Percentiles rank a stretch among this genome's conserved stretches.
Evolutionary conservation across 495 filamentous ascomycete genomes (phyloP).

Genomic region (Xylaria curta): DNA sequence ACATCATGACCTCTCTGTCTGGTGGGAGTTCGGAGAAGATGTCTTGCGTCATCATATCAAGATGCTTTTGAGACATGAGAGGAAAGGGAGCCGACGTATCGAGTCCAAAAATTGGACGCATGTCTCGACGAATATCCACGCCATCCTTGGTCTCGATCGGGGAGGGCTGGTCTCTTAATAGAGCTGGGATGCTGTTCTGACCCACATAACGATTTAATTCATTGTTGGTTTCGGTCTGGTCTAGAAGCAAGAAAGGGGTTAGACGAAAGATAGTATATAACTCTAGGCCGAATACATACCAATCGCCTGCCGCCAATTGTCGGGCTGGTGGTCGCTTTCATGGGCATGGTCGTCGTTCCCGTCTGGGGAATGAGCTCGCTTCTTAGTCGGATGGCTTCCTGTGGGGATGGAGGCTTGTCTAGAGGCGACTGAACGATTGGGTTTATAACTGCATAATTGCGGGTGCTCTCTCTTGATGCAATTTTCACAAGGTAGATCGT

Average conservation of each 20-base stretch:
- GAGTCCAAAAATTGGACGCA: slow-evolving; percentile 79
- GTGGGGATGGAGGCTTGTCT: slow-evolving; percentile 47
- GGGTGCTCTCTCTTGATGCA: slow-evolving; percentile 77
- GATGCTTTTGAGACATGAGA: slow-evolving; percentile 75
- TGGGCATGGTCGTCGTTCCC: slow-evolving; percentile 43
- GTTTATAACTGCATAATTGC: slow-evolving; percentile 74
- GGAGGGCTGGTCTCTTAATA: slow-evolving; percentile 68
- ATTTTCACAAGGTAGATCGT: slow-evolving; percentile 73
- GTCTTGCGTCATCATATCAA: slow-evolving; percentile 73
- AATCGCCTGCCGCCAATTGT: slow-evolving; percentile 48
- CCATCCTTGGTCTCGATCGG: slow-evolving; percentile 54
- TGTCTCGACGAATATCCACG: slow-evolving; percentile 63
- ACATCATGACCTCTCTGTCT: slow-evolving; percentile 68
- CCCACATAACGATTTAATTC: slow-evolving; percentile 71
- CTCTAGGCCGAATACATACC: slow-evolving; percentile 35
- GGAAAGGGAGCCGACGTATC: slow-evolving; percentile 88
- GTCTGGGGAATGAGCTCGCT: slow-evolving; percentile 55
- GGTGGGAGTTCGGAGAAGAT: slow-evolving; percentile 69
- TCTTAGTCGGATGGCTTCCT: slow-evolving; percentile 43
- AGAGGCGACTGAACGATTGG: slow-evolving; percentile 64
- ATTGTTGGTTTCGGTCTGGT: slow-evolving; percentile 64
- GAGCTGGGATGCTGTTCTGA: slow-evolving; percentile 67
- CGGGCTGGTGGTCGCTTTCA: slow-evolving; percentile 49
- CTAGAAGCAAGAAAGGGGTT: slow-evolving; percentile 39
- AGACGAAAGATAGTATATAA: not conserved